These are phyloP conservation scores for Handroanthus guayacan DNA, from an alignment of 257 asterid genomes.

Conservation along the genomic window DNA sequence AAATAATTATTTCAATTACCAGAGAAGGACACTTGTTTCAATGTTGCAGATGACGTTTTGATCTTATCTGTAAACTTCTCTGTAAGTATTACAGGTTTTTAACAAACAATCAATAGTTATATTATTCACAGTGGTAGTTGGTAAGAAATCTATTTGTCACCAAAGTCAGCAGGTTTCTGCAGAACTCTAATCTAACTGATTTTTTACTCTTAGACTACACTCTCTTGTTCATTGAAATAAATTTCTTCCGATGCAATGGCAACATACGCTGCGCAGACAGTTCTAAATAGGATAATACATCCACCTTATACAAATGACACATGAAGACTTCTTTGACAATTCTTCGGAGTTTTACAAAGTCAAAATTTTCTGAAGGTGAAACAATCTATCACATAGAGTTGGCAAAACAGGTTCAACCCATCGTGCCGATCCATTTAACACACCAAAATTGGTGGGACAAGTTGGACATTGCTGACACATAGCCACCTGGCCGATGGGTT, in stretches of 20 bases:
- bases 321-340: neutral
- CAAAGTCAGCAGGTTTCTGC: neutral
- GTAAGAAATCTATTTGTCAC: neutral
- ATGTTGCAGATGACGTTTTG: conserved; percentile 9
- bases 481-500: too few relatives aligned
- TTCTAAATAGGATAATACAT: neutral
- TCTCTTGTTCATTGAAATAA: conserved; percentile 5
- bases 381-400: neutral
- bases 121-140: too few relatives aligned
- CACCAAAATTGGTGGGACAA: too few relatives aligned
- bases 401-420: too few relatives aligned
- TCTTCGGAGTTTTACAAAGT: neutral
- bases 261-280: neutral
- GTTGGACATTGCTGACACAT: too few relatives aligned
- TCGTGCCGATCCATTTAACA: too few relatives aligned
- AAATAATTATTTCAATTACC: conserved; percentile 25
- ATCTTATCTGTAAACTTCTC: conserved; percentile 13
- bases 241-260: neutral
- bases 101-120: neutral
- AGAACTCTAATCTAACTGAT: neutral
- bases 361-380: neutral
- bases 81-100: conserved; percentile 25
- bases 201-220: neutral
- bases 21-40: neutral
- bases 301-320: neutral